Conservation (phyloP, 2,329 filamentous ascomycete species). For the Drechslerella stenobrocha region DNA sequence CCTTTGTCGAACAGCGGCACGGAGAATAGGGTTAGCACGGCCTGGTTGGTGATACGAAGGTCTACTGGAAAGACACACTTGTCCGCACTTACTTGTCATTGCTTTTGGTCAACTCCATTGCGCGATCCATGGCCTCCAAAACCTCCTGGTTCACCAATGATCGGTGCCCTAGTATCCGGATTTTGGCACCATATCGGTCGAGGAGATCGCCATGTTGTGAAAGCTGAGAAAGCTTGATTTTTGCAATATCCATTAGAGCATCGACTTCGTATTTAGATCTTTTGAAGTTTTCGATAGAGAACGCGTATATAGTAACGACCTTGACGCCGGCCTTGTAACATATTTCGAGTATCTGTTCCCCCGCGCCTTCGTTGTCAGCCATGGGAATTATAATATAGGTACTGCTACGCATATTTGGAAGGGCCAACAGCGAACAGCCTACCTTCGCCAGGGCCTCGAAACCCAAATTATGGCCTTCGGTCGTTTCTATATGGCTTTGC, state of each 20-base stretch:
- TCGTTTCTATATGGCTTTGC: constrained; percentile 87
- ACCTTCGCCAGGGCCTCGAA: constrained; percentile 92
- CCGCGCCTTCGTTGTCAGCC: background rate
- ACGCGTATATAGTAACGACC: constrained; percentile 96
- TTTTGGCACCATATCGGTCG: constrained; percentile 85
- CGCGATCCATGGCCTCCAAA: constrained; percentile 80
- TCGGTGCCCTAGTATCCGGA: constrained; percentile 81
- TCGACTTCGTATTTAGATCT: constrained; percentile 95
- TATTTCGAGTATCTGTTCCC: constrained; percentile 75
- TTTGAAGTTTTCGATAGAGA: constrained; percentile 99
- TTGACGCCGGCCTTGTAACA: constrained; percentile 98
- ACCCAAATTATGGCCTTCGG: constrained; percentile 92
- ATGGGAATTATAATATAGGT: too few relatives aligned
- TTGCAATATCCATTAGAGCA: constrained; percentile 95
- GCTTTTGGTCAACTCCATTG: constrained; percentile 80
- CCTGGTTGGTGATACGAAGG: too few relatives aligned
- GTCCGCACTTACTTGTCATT: constrained; percentile 86
- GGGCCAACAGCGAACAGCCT: constrained; percentile 55
- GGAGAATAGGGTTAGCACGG: too few relatives aligned
- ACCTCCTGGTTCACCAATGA: constrained; percentile 85
- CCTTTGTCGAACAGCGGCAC: constrained; percentile 53
- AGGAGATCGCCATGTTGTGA: constrained; percentile 90
- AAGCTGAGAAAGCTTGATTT: constrained; percentile 88
- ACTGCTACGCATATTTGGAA: too few relatives aligned
- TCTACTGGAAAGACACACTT: too few relatives aligned